A percentile compares a stretch with the other conserved stretches of the same genome.
These are phyloP conservation scores for Mortierella sp. DNA, from an alignment of 371 early-diverging fungal genomes.

Conservation along the genomic window DNA sequence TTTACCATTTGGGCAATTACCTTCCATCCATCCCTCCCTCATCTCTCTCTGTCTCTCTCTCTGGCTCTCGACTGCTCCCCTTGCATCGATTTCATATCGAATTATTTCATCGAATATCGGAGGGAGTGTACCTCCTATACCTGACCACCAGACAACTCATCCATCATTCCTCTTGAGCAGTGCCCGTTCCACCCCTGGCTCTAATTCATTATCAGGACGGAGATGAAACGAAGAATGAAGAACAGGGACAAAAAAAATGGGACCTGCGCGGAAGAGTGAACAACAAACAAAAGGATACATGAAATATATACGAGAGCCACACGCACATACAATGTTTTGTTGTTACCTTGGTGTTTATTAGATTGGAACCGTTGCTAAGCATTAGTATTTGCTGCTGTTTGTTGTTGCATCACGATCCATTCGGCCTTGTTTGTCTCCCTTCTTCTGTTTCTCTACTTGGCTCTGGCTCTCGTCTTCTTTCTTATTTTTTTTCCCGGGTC, in stretches of 20 bases:
- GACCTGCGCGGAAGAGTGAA: background rate
- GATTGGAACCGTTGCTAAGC: background rate
- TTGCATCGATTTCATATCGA: constrained; percentile 8
- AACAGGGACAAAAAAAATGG: background rate
- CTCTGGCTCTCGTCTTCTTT: background rate
- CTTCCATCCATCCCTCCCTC: background rate
- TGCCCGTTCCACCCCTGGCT: background rate
- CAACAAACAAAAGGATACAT: background rate
- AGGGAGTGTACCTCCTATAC: background rate
- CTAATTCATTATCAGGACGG: constrained; percentile 7
- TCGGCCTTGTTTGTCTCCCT: background rate
- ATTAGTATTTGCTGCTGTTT: background rate
- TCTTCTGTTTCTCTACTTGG: background rate
- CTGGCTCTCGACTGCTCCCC: background rate
- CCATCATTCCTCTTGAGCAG: background rate
- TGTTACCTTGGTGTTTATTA: background rate
- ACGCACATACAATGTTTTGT: background rate
- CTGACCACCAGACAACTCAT: background rate
- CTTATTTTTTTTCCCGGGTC: background rate
- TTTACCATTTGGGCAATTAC: background rate
- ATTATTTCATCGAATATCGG: background rate
- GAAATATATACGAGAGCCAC: background rate
- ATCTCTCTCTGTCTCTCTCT: background rate
- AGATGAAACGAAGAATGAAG: constrained; percentile 8
- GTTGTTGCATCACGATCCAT: background rate